Conservation (phyloP, 2,329 filamentous ascomycete genomes). For the Xylogone sp. region DNA sequence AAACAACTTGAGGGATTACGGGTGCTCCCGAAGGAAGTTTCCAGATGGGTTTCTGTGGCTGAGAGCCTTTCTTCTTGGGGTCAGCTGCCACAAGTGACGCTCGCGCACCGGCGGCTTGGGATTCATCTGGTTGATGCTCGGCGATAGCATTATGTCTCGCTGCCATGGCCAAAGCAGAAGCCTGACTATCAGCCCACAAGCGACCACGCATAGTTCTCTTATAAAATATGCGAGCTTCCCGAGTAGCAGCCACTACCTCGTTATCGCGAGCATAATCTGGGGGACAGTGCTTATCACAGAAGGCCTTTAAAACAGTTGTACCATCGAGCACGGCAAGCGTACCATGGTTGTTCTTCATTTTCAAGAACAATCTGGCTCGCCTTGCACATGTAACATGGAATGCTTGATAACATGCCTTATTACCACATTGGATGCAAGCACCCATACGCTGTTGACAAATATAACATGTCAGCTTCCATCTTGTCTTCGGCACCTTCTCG, state of each 20-base stretch:
- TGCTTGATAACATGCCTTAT: slow-evolving; percentile 94
- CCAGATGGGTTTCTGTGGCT: slow-evolving; percentile 70
- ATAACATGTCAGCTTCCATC: slow-evolving; percentile 93
- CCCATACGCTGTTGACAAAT: slow-evolving; percentile 98
- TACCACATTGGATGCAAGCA: slow-evolving; percentile 95
- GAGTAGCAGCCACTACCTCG: slow-evolving; percentile 73
- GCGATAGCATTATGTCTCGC: slow-evolving; percentile 62
- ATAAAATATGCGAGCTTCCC: slow-evolving; percentile 84
- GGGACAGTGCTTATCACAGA: slow-evolving; percentile 93
- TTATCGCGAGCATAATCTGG: slow-evolving; percentile 85
- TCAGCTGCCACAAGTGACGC: slow-evolving; percentile 71
- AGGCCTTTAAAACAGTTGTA: slow-evolving; percentile 82
- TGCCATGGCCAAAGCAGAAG: slow-evolving; percentile 76
- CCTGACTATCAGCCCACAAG: slow-evolving; percentile 89
- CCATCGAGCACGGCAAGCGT: slow-evolving; percentile 74
- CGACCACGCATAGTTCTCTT: slow-evolving; percentile 83
- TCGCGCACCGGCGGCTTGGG: slow-evolving; percentile 80
- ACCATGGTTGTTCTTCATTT: slow-evolving; percentile 92
- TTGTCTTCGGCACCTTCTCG: slow-evolving; percentile 90
- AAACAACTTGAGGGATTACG: slow-evolving; percentile 85
- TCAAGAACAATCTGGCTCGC: slow-evolving; percentile 80
- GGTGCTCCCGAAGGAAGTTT: slow-evolving; percentile 92
- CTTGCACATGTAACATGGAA: slow-evolving; percentile 97
- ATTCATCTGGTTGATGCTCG: slow-evolving; percentile 74
- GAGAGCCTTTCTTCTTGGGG: slow-evolving; percentile 63